Percentiles rank a stretch among this genome's conserved stretches.
phyloP scores from a whole-genome alignment of 176 grass and related monocot genomes.

The Oryza glaberrima region DNA sequence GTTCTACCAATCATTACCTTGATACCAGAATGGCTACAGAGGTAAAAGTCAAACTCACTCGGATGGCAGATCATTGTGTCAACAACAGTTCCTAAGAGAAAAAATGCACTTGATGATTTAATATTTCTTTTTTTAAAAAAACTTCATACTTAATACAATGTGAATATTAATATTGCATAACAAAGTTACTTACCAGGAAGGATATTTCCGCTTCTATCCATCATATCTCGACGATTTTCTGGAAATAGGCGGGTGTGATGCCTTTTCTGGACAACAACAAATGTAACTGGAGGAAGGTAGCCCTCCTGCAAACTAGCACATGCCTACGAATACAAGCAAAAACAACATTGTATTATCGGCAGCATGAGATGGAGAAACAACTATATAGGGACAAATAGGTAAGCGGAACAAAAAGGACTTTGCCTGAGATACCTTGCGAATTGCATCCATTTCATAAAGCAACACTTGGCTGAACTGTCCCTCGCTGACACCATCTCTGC shows the following conservation, averaged over 20 bases:
- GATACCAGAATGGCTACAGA: constrained; percentile 93
- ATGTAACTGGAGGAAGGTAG: constrained; percentile 70
- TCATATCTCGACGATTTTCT: constrained; percentile 59
- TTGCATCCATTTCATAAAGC: constrained; percentile 76
- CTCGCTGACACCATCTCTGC: constrained; percentile 90
- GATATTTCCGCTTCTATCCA: constrained; percentile 80
- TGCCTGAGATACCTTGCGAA: constrained; percentile 60
- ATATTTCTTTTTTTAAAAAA: neutral
- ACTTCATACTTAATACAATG: neutral
- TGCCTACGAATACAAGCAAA: constrained; percentile 50
- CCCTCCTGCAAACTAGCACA: constrained; percentile 62
- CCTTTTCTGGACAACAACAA: constrained; percentile 89
- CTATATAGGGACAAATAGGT: neutral
- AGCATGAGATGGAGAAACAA: neutral
- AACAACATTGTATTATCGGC: neutral
- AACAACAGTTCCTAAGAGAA: constrained; percentile 66
- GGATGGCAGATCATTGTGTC: constrained; percentile 84
- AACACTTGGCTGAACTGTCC: constrained; percentile 81
- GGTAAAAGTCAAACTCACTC: constrained; percentile 86
- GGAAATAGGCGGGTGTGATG: constrained; percentile 87
- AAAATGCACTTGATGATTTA: neutral
- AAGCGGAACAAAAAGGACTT: neutral
- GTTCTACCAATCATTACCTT: constrained; percentile 49
- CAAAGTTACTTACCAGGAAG: constrained; percentile 53
- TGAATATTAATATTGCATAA: neutral